phyloP scores from a whole-genome alignment of 805 yeast genomes.

The Babjeviella inositovora region DNA sequence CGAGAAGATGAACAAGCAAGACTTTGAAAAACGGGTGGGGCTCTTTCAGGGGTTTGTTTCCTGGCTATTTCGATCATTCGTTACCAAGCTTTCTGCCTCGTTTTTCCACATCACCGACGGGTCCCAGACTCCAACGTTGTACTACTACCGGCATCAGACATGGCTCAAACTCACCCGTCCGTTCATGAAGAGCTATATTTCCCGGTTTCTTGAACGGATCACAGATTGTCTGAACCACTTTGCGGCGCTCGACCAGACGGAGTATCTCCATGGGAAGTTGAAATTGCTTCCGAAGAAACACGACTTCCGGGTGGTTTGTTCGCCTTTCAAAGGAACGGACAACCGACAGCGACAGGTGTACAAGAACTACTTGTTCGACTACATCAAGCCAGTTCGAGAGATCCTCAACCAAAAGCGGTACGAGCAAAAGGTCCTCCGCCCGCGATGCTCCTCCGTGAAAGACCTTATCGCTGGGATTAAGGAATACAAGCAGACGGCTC shows the following conservation, averaged over 20 bases:
- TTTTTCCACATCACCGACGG: constrained; percentile 58
- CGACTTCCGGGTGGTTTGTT: constrained; percentile 44
- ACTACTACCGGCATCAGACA: constrained; percentile 37
- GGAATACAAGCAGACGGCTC: constrained; percentile 8
- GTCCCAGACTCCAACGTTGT: constrained; percentile 15
- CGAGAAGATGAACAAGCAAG: constrained; percentile 18
- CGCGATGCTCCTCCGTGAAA: constrained; percentile 1
- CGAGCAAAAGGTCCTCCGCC: constrained; percentile 5
- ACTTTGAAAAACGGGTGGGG: constrained; percentile 15
- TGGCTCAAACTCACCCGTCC: constrained; percentile 32
- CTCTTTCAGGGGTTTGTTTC: constrained; percentile 22
- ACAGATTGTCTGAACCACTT: constrained; percentile 2
- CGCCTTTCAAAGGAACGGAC: constrained; percentile 26
- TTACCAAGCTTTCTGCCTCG: constrained; percentile 27
- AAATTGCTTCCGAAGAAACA: constrained; percentile 43
- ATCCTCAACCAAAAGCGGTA: constrained; percentile 5
- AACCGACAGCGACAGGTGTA: constrained; percentile 14
- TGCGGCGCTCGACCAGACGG: constrained; percentile 7
- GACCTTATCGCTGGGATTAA: constrained; percentile 1
- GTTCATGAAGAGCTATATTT: constrained; percentile 25
- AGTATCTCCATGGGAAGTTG: constrained; percentile 18
- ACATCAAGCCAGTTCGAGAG: constrained; percentile 24
- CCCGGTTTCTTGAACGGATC: constrained; percentile 13
- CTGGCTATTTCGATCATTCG: constrained; percentile 40
- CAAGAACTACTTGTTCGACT: constrained; percentile 13